Percentiles rank a stretch among this genome's conserved stretches.
Conservation (phyloP, 176 grass and related monocot species). For the Typha latifolia region DNA sequence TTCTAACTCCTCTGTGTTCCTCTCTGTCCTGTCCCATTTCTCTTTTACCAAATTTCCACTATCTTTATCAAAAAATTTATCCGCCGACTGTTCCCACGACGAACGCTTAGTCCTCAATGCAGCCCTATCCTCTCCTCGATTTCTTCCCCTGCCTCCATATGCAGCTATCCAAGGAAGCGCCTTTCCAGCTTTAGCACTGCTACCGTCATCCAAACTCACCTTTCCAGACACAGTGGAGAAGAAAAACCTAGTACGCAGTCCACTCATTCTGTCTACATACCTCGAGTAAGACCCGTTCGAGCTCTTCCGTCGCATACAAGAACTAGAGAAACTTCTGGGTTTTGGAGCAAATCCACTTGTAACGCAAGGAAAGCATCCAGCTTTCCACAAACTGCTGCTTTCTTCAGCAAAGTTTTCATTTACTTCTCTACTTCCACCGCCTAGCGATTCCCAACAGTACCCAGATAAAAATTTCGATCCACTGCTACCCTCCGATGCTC, state of each 20-base stretch:
- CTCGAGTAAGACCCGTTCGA: background rate
- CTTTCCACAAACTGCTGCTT: background rate
- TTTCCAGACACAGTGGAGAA: conserved; percentile 33
- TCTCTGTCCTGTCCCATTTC: background rate
- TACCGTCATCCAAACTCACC: conserved; percentile 1
- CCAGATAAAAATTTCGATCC: too few relatives aligned
- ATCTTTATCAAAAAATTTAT: conserved; percentile 58
- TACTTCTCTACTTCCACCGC: too few relatives aligned
- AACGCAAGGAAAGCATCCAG: background rate
- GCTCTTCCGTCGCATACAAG: background rate
- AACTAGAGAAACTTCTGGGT: too few relatives aligned
- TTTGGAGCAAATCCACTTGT: too few relatives aligned
- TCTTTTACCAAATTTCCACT: conserved; percentile 13
- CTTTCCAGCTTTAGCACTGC: conserved; percentile 9
- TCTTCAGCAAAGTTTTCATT: background rate
- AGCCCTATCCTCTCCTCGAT: conserved; percentile 11
- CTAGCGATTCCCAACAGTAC: too few relatives aligned
- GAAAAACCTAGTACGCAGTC: conserved; percentile 33
- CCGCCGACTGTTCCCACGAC: conserved; percentile 68
- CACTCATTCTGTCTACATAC: background rate
- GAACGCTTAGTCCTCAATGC: conserved; percentile 28
- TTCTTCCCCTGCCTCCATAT: background rate
- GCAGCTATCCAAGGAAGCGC: conserved; percentile 44
- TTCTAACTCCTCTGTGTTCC: conserved; percentile 12
- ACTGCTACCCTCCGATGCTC: conserved; percentile 1